These are phyloP conservation scores for Vararia minispora DNA, from an alignment of 768 basidiomycete species.

Conservation along the genomic window DNA sequence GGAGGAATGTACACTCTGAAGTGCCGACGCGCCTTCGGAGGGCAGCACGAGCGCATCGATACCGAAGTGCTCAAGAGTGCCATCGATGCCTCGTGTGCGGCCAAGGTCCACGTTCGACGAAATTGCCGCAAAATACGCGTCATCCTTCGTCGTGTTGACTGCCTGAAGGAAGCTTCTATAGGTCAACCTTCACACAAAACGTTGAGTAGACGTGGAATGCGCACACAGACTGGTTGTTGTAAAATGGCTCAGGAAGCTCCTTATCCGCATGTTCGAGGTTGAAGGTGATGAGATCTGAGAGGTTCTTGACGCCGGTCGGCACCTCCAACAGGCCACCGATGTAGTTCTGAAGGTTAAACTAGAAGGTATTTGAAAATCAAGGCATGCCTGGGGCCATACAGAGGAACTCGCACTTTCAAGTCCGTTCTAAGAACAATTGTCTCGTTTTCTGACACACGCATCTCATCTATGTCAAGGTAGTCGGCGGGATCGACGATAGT, in stretches of 20 bases:
- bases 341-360: conserved; percentile 46
- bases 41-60: conserved; percentile 46
- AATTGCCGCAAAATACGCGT: conserved; percentile 32
- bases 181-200: too few relatives aligned
- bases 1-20: too few relatives aligned
- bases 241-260: conserved; percentile 29
- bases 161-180: too few relatives aligned
- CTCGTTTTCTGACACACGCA: conserved; percentile 35
- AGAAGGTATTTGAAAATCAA: not conserved
- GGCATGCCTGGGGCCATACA: not conserved
- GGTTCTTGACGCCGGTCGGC: conserved; percentile 42
- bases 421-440: conserved; percentile 42
- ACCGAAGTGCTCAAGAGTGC: conserved; percentile 30
- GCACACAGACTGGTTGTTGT: conserved; percentile 24
- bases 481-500: conserved; percentile 54
- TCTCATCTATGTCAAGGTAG: conserved; percentile 40
- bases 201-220: too few relatives aligned
- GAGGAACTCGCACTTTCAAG: conserved; percentile 36
- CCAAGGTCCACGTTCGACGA: conserved; percentile 23
- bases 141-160: too few relatives aligned
- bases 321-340: conserved; percentile 35
- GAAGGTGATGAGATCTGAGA: conserved; percentile 51
- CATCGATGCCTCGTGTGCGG: conserved; percentile 42
- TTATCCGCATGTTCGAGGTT: conserved; percentile 39
- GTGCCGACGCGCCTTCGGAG: conserved; percentile 14